Evolutionary conservation across 306 rosid species (phyloP).

Genomic region (Vigna trinervia): DNA sequence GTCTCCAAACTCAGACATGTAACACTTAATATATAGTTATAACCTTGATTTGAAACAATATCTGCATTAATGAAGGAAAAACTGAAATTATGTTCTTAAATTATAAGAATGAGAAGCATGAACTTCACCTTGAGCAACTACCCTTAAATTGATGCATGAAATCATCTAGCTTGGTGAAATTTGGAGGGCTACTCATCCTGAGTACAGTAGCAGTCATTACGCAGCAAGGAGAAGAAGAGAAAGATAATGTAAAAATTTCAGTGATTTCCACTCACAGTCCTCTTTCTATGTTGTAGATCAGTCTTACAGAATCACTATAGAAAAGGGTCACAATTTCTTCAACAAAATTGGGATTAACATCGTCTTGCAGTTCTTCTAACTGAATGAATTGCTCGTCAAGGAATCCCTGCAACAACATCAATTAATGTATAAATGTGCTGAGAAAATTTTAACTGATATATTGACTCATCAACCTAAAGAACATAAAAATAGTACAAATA

Average conservation of each 20-base stretch:
- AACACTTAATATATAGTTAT: not conserved
- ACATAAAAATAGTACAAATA: too few species aligned
- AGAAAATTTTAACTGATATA: not conserved
- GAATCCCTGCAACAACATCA: slow-evolving; percentile 56
- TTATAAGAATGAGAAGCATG: not conserved
- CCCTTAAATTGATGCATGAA: slow-evolving; percentile 87
- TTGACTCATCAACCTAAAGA: too few species aligned
- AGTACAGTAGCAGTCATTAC: not conserved
- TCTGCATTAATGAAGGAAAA: not conserved
- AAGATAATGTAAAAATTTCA: not conserved
- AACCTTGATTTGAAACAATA: slow-evolving; percentile 5
- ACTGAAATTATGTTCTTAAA: not conserved
- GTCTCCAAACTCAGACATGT: too few species aligned
- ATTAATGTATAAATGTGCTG: not conserved
- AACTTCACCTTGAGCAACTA: slow-evolving; percentile 70
- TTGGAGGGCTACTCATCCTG: slow-evolving; percentile 57
- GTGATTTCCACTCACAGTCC: slow-evolving; percentile 56
- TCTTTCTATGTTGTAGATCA: slow-evolving; percentile 66
- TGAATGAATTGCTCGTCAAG: slow-evolving; percentile 75
- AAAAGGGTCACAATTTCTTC: slow-evolving; percentile 80
- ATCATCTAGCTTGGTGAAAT: slow-evolving; percentile 64
- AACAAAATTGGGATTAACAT: slow-evolving; percentile 73
- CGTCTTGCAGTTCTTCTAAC: slow-evolving; percentile 84
- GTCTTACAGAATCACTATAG: slow-evolving; percentile 68
- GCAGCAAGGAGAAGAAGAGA: not conserved